These are phyloP conservation scores for Apiotrichum veenhuisii DNA, from an alignment of 1,284 basidiomycete species.

Conservation along the genomic window DNA sequence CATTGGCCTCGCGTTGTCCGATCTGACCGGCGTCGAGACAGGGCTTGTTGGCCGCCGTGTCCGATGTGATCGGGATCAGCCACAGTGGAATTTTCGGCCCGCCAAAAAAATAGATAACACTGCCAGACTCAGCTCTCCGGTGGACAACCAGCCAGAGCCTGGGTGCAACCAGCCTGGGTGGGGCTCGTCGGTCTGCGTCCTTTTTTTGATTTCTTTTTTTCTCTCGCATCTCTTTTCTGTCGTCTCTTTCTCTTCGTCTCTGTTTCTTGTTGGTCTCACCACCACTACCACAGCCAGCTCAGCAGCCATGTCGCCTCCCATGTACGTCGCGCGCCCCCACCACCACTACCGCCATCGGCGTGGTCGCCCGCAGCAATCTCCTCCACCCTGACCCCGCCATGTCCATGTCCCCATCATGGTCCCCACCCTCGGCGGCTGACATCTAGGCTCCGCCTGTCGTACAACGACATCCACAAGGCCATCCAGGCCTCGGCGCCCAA, in stretches of 20 bases:
- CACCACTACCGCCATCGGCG: neutral
- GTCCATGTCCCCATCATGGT: neutral
- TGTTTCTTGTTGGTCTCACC: neutral
- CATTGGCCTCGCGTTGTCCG: no score
- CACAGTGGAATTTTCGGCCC: neutral
- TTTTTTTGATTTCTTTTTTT: neutral
- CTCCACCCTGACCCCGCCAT: neutral
- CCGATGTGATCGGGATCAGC: neutral
- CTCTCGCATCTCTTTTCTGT: neutral
- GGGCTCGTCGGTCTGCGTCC: no score
- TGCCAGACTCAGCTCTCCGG: no score
- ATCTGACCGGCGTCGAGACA: no score
- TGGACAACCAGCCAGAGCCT: no score
- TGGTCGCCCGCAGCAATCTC: neutral
- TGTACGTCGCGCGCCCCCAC: neutral
- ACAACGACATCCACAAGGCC: conserved; percentile 50
- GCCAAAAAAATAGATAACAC: neutral
- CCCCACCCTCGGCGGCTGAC: neutral
- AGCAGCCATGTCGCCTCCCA: neutral
- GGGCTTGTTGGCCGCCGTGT: neutral
- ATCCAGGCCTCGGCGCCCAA: conserved; percentile 43
- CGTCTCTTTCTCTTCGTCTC: neutral
- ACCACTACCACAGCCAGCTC: neutral
- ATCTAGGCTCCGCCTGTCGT: conserved; percentile 39
- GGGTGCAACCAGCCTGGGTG: no score